phyloP scores from a whole-genome alignment of 345 rosid genomes.

The Turnera subulata region DNA sequence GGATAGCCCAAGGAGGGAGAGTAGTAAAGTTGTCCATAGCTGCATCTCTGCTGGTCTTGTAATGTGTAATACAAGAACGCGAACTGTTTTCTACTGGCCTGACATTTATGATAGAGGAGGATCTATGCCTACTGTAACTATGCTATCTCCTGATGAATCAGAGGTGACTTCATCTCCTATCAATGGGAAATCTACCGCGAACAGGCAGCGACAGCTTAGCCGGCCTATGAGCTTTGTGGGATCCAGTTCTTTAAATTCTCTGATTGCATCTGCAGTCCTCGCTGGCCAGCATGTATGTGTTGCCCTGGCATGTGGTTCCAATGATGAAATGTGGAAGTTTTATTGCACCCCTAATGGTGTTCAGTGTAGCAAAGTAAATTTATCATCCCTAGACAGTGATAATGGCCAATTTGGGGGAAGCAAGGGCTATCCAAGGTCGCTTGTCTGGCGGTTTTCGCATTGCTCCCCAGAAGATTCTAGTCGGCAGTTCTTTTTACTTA shows the following conservation, averaged over 20 bases:
- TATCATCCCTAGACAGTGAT: constrained; percentile 37
- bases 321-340: constrained; percentile 75
- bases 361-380: constrained; percentile 31
- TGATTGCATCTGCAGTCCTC: constrained; percentile 53
- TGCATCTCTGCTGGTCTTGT: constrained; percentile 49
- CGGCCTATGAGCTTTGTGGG: constrained; percentile 34
- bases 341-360: constrained; percentile 53
- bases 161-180: constrained; percentile 38
- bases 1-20: constrained; percentile 36
- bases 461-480: constrained; percentile 34
- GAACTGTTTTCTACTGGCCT: constrained; percentile 67
- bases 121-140: constrained; percentile 36
- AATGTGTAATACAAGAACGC: constrained; percentile 57
- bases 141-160: constrained; percentile 39
- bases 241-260: constrained; percentile 48
- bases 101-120: constrained; percentile 49
- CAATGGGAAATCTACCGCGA: constrained; percentile 30
- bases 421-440: constrained; percentile 80
- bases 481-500: constrained; percentile 59
- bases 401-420: constrained; percentile 27
- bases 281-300: constrained; percentile 38
- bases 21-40: constrained; percentile 33
- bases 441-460: constrained; percentile 50
- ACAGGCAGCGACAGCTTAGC: constrained; percentile 30
- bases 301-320: constrained; percentile 64